Evolutionary conservation across 495 filamentous ascomycete species (phyloP).

Genomic region (Aspergillus indologenus): DNA sequence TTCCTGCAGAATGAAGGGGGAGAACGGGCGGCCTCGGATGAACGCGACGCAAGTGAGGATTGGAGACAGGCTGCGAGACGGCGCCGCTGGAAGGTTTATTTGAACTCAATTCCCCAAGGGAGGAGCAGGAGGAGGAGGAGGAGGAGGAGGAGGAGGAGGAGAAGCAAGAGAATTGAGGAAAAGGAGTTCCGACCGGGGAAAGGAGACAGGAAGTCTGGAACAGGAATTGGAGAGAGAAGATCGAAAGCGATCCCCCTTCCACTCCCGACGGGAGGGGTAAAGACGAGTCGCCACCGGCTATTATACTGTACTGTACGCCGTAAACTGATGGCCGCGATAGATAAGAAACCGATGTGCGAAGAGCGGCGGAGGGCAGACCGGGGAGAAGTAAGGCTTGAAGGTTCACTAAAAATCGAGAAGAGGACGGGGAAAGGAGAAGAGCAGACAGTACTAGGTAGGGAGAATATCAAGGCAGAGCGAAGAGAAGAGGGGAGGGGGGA

Average conservation of each 20-base stretch:
- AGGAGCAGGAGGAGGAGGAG: background rate
- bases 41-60: background rate
- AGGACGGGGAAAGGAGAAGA: background rate
- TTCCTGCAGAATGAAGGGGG: constrained; percentile 4
- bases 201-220: background rate
- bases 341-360: background rate
- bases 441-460: background rate
- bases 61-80: background rate
- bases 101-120: background rate
- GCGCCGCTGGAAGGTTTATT: constrained; percentile 4
- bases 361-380: background rate
- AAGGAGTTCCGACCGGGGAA: background rate
- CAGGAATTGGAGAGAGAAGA: background rate
- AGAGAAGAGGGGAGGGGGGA: background rate
- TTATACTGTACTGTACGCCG: background rate
- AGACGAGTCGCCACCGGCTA: background rate
- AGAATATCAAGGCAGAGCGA: background rate
- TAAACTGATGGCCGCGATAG: background rate
- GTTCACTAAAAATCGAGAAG: background rate
- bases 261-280: background rate
- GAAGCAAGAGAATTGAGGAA: background rate
- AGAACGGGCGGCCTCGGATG: background rate
- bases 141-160: background rate
- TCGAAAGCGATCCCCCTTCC: background rate
- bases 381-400: background rate